phyloP scores from a whole-genome alignment of 805 yeast genomes.

The Pichia exigua region DNA sequence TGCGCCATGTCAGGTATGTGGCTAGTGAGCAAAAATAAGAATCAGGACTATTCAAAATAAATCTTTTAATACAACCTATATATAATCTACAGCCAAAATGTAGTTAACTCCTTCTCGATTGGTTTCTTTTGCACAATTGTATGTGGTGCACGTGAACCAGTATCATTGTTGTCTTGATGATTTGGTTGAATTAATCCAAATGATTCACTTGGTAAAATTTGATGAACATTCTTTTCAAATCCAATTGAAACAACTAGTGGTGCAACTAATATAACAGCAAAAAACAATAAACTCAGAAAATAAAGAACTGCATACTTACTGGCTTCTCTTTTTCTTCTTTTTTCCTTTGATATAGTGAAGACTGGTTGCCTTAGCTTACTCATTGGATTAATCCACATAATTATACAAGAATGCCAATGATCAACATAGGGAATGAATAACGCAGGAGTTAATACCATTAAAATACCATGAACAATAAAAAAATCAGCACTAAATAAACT shows the following conservation, averaged over 20 bases:
- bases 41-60: no score
- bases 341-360: conserved; percentile 31
- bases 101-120: conserved; percentile 15
- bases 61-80: background rate
- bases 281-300: conserved; percentile 31
- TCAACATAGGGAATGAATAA: conserved; percentile 41
- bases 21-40: no score
- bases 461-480: conserved; percentile 35
- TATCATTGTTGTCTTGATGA: conserved; percentile 55
- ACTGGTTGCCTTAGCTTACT: conserved; percentile 32
- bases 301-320: conserved; percentile 41
- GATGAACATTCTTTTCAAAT: conserved; percentile 4
- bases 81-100: conserved; percentile 21
- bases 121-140: conserved; percentile 30
- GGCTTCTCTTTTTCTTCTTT: conserved; percentile 34
- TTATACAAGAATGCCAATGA: conserved; percentile 39
- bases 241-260: conserved; percentile 36
- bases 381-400: conserved; percentile 42
- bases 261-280: conserved; percentile 35
- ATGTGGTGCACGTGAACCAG: conserved; percentile 49
- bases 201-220: conserved; percentile 15
- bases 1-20: no score
- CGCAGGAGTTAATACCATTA: conserved; percentile 33
- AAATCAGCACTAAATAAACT: conserved; percentile 42
- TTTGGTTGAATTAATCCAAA: conserved; percentile 50